Base-by-base conservation (phyloP, 2,329 filamentous ascomycete species). In the Pezicula radicicola region DNA sequence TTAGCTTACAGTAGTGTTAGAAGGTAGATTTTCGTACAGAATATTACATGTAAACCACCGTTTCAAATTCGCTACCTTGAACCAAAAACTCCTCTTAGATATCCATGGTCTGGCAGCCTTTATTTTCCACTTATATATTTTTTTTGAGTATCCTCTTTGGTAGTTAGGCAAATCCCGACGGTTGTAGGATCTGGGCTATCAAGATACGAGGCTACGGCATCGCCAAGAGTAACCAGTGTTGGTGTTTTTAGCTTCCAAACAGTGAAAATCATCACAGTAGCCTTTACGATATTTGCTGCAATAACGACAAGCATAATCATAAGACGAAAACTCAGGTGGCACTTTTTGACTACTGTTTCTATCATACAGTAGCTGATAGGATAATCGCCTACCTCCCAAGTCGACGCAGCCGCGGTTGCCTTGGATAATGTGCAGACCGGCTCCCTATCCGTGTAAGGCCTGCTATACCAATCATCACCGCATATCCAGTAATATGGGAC, bases 131-230 rank as follows among this genome's bases (percentile, higher is more conserved):
- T 13, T n/a, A 18, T n/a, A n/a, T n/a, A n/a, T n/a, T 28, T 36
- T 15, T 51, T 48, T 3, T 27, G 6, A 15, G 51, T 48, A n/a
- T 51, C 46, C 15, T 52, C 46, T 21, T 55, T 60, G 2, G 57
- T 61, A 3, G 58, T 49, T 13, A 67, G 50, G 49, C 66, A 66
- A 15, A 60, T 48, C 1, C 55, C 53, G 27, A 55, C 37, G 2
- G 63, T 66, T 2, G 53, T 64, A 1, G 51, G 50, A 54, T 70
- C 69, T 0, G 63, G 63, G 13, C 52, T 37, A 15, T 53, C 55
- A 1, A 71, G 52, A 45, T 70, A 72, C 0, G 66, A 70, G 10
- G 64, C 57, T 21, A 70, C 55, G 1, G 66, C 66, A 54, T 70
- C 67, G 6, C 68, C 67, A 7, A 64, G 55, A 1, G 66, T 67